Evolutionary conservation across 352 stramenopile species (phyloP).

Genomic region (Pythium apleroticum): DNA sequence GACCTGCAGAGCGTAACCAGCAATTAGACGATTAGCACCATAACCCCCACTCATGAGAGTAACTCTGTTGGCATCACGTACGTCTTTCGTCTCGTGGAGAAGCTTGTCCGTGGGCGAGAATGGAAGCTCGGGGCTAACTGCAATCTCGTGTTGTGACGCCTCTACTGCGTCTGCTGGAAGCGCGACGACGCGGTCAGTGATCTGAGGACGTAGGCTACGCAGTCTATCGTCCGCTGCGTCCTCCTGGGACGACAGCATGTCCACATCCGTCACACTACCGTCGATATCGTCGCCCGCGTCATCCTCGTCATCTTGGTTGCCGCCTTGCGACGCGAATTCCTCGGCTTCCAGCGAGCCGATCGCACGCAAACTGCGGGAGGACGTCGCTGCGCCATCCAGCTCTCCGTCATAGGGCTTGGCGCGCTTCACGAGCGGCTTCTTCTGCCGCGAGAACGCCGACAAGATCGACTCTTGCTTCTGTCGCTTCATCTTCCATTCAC

Average conservation of each 20-base stretch:
- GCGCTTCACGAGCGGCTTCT: conserved; percentile 35
- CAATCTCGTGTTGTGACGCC: conserved; percentile 1
- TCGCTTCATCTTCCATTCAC: conserved; percentile 25
- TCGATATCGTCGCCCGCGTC: conserved; percentile 20
- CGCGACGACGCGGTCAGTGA: conserved; percentile 22
- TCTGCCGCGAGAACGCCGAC: conserved; percentile 28
- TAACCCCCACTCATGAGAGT: background rate
- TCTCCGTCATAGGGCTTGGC: conserved; percentile 6
- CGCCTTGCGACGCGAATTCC: conserved; percentile 6
- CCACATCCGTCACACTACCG: conserved; percentile 56
- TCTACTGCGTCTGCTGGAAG: conserved; percentile 6
- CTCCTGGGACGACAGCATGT: conserved; percentile 61
- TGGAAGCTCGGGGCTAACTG: background rate
- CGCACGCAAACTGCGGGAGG: conserved; percentile 5
- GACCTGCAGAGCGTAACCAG: conserved; percentile 40
- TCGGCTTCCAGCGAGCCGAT: conserved; percentile 11
- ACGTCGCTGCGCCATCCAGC: background rate
- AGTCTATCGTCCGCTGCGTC: conserved; percentile 28
- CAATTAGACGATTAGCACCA: background rate
- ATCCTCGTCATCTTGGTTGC: conserved; percentile 19
- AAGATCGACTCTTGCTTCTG: conserved; percentile 31
- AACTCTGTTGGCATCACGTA: background rate
- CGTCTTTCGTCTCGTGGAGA: conserved; percentile 52
- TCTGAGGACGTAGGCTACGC: background rate
- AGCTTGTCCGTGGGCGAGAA: conserved; percentile 9